phyloP scores from a whole-genome alignment of 805 yeast genomes.

The Candida stauntonica region DNA sequence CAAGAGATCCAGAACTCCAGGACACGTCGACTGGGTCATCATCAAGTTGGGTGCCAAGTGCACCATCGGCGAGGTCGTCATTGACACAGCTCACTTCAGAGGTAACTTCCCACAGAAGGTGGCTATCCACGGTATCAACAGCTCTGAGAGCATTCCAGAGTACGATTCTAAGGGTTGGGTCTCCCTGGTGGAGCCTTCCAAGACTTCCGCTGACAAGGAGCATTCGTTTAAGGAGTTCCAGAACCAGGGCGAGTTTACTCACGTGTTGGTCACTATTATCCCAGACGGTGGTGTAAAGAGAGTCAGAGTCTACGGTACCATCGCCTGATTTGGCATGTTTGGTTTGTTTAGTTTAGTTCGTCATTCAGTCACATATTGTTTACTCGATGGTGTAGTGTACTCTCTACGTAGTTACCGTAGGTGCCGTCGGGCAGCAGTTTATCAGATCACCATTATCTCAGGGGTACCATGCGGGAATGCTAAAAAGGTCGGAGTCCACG shows the following conservation, averaged over 20 bases:
- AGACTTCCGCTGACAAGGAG: conserved; percentile 81
- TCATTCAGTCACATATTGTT: too few species aligned
- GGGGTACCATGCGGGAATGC: too few species aligned
- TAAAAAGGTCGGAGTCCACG: too few species aligned
- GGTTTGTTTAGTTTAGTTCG: background rate
- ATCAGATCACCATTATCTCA: too few species aligned
- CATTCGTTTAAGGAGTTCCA: conserved; percentile 45
- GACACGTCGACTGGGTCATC: conserved; percentile 90
- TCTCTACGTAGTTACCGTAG: too few species aligned
- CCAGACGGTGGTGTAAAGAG: conserved; percentile 98
- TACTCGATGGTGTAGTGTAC: too few species aligned
- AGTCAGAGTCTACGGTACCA: conserved; percentile 69
- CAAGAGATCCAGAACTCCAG: conserved; percentile 73
- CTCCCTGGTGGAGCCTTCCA: conserved; percentile 56
- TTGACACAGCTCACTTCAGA: conserved; percentile 91
- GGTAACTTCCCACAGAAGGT: conserved; percentile 91
- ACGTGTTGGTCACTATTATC: conserved; percentile 74
- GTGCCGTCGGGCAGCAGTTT: too few species aligned
- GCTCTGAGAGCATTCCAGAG: conserved; percentile 34
- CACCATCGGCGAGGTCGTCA: conserved; percentile 52
- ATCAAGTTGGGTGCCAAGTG: conserved; percentile 70
- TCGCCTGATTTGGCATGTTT: conserved; percentile 5
- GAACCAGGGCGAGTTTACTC: conserved; percentile 44
- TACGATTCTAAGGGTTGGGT: conserved; percentile 53
- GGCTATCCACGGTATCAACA: conserved; percentile 55